Evolutionary conservation across 2,329 filamentous ascomycete genomes (phyloP).

Genomic region (Colletotrichum camelliae): DNA sequence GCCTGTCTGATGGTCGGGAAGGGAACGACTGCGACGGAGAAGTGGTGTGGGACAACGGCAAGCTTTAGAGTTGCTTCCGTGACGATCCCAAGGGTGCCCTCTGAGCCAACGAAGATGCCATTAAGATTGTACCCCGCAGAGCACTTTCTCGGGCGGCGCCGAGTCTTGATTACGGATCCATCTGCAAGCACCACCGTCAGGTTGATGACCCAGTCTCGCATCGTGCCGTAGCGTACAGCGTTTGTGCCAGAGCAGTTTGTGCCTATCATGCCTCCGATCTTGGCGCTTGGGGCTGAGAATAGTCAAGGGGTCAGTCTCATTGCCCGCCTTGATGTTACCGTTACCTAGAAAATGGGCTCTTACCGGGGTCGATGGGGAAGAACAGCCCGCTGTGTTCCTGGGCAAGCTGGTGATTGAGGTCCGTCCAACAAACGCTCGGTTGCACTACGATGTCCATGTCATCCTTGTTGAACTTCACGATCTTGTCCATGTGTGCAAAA

Average conservation of each 20-base stretch:
- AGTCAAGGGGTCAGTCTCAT: background rate
- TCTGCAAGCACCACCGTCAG: conserved; percentile 73
- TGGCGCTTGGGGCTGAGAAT: background rate
- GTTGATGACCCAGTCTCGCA: conserved; percentile 77
- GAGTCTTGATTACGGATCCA: conserved; percentile 70
- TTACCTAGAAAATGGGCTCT: conserved; percentile 45
- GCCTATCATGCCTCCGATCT: conserved; percentile 63
- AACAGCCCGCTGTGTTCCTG: conserved; percentile 59
- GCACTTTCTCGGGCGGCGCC: conserved; percentile 69
- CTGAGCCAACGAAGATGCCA: conserved; percentile 70
- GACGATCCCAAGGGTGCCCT: conserved; percentile 73
- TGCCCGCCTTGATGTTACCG: background rate
- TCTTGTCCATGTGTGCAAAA: conserved; percentile 69
- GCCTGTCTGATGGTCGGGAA: conserved; percentile 65
- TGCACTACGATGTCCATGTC: conserved; percentile 76
- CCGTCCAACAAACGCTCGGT: conserved; percentile 70
- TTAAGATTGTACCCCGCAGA: conserved; percentile 76
- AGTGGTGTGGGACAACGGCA: conserved; percentile 65
- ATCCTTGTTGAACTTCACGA: conserved; percentile 67
- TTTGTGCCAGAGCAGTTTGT: conserved; percentile 70
- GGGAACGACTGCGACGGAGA: conserved; percentile 67
- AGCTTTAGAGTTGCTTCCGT: conserved; percentile 76
- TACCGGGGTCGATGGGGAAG: conserved; percentile 72
- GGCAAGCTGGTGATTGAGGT: conserved; percentile 68
- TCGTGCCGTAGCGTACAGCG: conserved; percentile 70